Base-by-base conservation (phyloP, 306 rosid genomes). In the Cucumis melo region DNA sequence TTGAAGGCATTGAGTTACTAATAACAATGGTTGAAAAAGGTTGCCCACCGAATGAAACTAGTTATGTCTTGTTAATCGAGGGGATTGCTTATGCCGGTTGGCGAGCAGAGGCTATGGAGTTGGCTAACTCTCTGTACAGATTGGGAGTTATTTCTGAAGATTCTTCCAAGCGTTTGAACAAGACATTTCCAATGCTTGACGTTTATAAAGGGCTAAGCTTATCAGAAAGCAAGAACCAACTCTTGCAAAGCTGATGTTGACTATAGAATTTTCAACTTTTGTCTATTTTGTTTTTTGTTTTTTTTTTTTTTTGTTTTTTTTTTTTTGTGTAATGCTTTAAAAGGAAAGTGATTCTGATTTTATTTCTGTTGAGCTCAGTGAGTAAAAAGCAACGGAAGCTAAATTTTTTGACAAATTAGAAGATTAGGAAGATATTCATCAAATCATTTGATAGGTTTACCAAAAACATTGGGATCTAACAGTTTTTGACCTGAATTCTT, bases 71-170 rank as follows among this genome's bases (percentile, higher is more conserved):
- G 62, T 79, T 93, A 85, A 60, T 91, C 3, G 88, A 91, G 83
- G 98, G 98, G 78, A 80, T 93, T 61, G 90, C 90, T 50, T 91
- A 80, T 68, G 96, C 93, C 14, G 98, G 98, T 50, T 89, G 92
- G 91, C 80, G 87, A 86, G 79, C 64, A 64, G 90, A 91, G 9
- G 92, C 97, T 0, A 83, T 89, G 88, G 92, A 88, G 80, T 80
- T 90, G 57, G 97, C 96, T 29, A 82, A 85, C 68, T 83, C 89
- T 24, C 92, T 91, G 59, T 66, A 65, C 78, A 70, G 81, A 61
- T 51, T 87, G 62, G 65, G 77, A 13, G 97, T 86, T 34, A 85
- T 93, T 78, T 83, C 87, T 63, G 83, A 87, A 53, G 71, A 85
- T 71, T 84, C 88, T 9, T 80, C 88, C 32, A 90, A 82, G 78